Conservation (phyloP, 2,329 filamentous ascomycete genomes). For the Chrysoporthe austroafricana region DNA sequence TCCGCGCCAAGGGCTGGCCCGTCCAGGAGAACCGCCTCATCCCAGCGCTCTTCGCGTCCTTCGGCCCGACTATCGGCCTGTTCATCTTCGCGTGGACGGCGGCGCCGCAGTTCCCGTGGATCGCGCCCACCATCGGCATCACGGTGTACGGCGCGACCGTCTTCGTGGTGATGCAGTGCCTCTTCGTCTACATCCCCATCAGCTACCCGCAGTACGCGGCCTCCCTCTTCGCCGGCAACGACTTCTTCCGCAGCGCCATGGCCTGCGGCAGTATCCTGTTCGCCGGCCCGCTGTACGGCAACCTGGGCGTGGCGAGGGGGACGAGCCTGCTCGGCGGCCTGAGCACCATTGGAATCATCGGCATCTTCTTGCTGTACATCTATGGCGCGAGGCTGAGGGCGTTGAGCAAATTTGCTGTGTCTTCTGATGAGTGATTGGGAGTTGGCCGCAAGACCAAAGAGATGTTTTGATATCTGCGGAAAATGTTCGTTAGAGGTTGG, state of each 20-base stretch:
- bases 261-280: conserved; percentile 65
- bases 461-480: background rate
- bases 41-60: conserved; percentile 56
- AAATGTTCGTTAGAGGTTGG: background rate
- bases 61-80: conserved; percentile 61
- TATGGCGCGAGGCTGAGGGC: conserved; percentile 58
- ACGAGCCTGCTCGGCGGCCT: conserved; percentile 60
- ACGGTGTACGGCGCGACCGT: conserved; percentile 55
- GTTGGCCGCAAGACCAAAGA: background rate
- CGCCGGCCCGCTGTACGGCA: conserved; percentile 60
- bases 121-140: conserved; percentile 61
- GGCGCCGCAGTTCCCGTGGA: conserved; percentile 55
- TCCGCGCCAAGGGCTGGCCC: conserved; percentile 52
- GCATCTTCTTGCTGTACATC: conserved; percentile 63
- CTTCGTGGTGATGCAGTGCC: conserved; percentile 62
- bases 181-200: conserved; percentile 63
- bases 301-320: conserved; percentile 62
- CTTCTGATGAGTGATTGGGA: conserved; percentile 21
- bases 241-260: conserved; percentile 61
- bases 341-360: conserved; percentile 57
- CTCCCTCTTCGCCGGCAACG: conserved; percentile 63
- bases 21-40: conserved; percentile 58
- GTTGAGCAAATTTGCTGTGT: conserved; percentile 60
- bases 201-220: conserved; percentile 61
- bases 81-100: conserved; percentile 66